These are phyloP conservation scores for Aspergillus ochraceoroseus DNA, from an alignment of 2,329 filamentous ascomycete species.

Conservation along the genomic window DNA sequence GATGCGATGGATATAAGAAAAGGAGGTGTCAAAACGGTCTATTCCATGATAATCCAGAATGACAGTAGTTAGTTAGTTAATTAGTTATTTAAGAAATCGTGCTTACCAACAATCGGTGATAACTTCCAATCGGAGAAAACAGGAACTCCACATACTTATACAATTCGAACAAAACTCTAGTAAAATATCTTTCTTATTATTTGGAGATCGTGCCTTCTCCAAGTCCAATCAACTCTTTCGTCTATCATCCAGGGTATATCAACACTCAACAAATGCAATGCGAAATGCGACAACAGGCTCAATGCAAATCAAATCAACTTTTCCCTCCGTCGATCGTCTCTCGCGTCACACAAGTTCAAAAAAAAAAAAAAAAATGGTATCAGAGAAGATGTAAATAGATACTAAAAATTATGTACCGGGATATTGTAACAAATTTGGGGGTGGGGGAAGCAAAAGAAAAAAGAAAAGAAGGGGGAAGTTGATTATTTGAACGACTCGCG, in stretches of 20 bases:
- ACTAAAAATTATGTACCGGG: conserved; percentile 22
- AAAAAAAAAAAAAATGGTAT: not conserved
- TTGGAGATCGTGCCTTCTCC: conserved; percentile 1
- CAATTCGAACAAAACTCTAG: not conserved
- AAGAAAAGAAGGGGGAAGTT: not conserved
- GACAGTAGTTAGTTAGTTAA: no score
- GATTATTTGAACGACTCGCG: conserved; percentile 34
- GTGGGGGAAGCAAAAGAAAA: not conserved
- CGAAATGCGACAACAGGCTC: not conserved
- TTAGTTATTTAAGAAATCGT: not conserved
- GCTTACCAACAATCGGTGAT: conserved; percentile 12
- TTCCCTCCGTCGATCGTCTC: conserved; percentile 13
- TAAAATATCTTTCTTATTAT: not conserved
- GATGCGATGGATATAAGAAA: not conserved
- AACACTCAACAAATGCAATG: conserved; percentile 5
- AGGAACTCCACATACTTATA: not conserved
- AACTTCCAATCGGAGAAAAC: conserved; percentile 10
- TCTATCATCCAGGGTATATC: conserved; percentile 23
- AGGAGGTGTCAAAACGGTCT: not conserved
- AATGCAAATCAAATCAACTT: conserved; percentile 14
- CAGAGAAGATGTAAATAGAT: conserved; percentile 11
- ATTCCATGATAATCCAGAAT: not conserved
- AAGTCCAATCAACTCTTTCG: conserved; percentile 8
- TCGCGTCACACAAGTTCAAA: conserved; percentile 16
- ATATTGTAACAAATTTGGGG: not conserved